Evolutionary conservation across 805 yeast genomes (phyloP).

Genomic region (Cyberlindnera euphorbiae): DNA sequence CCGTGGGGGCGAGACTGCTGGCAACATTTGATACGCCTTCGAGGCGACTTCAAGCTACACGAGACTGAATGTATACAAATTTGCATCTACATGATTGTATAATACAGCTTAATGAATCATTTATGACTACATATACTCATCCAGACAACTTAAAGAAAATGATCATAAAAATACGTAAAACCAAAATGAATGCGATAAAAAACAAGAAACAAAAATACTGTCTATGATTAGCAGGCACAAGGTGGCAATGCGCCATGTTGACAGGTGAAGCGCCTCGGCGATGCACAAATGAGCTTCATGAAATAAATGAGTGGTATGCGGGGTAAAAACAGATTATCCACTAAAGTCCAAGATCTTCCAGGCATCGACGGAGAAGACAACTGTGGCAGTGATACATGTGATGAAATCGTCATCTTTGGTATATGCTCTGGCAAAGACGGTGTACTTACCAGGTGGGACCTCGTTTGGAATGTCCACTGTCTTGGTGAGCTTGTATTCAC

Average conservation of each 20-base stretch:
- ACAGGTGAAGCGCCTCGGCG: too few species aligned
- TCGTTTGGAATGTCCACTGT: constrained; percentile 80
- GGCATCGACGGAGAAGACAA: constrained; percentile 38
- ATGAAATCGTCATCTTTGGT: constrained; percentile 77
- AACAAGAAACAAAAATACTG: neutral
- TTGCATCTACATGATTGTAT: too few species aligned
- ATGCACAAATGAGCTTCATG: neutral
- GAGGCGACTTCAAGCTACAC: too few species aligned
- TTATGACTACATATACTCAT: neutral
- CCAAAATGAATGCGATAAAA: neutral
- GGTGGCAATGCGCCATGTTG: too few species aligned
- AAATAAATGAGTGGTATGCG: neutral
- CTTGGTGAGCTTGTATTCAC: constrained; percentile 61
- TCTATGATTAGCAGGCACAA: neutral
- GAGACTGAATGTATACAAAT: too few species aligned
- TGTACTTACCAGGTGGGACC: constrained; percentile 93
- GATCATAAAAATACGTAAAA: neutral
- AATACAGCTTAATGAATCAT: neutral
- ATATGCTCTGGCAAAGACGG: constrained; percentile 84
- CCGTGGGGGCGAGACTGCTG: too few species aligned
- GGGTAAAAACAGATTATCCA: neutral
- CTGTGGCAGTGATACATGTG: constrained; percentile 76
- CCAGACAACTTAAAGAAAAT: neutral
- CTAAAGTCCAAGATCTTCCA: constrained; percentile 21
- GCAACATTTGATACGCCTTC: too few species aligned